Conservation (phyloP, 1,284 basidiomycete species). For the Fomitopsis pinicola region DNA sequence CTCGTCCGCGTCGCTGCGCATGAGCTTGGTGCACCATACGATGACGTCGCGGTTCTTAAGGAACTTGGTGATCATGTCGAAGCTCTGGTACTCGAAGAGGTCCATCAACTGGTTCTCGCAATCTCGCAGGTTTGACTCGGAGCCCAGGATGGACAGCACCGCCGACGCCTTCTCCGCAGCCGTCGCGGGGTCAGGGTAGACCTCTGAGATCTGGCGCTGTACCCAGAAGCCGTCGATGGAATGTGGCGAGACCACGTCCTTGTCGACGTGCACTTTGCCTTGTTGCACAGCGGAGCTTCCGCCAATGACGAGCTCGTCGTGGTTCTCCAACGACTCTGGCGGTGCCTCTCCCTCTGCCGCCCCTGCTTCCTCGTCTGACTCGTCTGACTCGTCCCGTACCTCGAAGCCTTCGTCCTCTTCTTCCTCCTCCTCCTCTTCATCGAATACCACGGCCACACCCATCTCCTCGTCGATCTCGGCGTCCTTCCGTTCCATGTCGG, state of each 20-base stretch:
- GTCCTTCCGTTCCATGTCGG: conserved; percentile 73
- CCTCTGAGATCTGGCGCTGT: conserved; percentile 86
- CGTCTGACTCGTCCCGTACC: conserved; percentile 74
- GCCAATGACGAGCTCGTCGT: conserved; percentile 74
- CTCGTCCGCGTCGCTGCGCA: conserved; percentile 87
- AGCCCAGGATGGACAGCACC: conserved; percentile 86
- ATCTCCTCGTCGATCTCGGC: conserved; percentile 89
- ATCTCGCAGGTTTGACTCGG: conserved; percentile 88
- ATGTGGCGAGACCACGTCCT: conserved; percentile 84
- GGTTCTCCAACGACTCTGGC: conserved; percentile 43
- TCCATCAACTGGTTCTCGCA: conserved; percentile 98
- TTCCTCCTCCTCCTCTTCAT: conserved; percentile 91
- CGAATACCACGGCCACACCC: conserved; percentile 94
- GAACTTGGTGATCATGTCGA: conserved; percentile 88
- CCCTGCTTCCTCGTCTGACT: conserved; percentile 65
- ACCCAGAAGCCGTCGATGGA: conserved; percentile 98
- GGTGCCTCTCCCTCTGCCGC: conserved; percentile 38
- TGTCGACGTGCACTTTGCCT: conserved; percentile 55
- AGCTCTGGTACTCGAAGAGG: conserved; percentile 92
- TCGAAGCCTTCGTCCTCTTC: conserved; percentile 87
- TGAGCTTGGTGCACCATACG: conserved; percentile 98
- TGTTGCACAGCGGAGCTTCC: conserved; percentile 43
- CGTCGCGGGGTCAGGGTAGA: conserved; percentile 93
- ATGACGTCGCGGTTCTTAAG: conserved; percentile 95
- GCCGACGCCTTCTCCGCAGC: conserved; percentile 88